Evolutionary conservation across 164 flowering plant species (phyloP), one percentile per base, ranked within the genome.

Genomic region (Chimonanthus salicifolius): DNA sequence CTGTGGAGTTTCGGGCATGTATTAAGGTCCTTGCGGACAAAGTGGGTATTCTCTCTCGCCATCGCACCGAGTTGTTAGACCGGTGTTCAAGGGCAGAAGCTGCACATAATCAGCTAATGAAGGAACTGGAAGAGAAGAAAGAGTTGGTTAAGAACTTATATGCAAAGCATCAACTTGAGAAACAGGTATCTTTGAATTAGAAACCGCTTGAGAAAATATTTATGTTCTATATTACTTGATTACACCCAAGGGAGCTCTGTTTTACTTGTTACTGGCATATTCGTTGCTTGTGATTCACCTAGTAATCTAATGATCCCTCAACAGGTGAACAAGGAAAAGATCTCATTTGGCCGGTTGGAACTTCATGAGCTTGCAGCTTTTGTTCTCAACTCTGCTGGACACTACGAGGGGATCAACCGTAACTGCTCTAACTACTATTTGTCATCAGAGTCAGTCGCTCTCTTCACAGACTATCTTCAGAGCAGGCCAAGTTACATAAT

Each of bases 311-410:
- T 71, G 49, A 9, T 68, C 67, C 46, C 49, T 47, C 7, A 49
- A 75, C 91, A 94, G 99, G 95, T 87, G 68, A 94, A 89, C 87
- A 92, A 94, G 85, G 99, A 96, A 76, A 92, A 83, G 82, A 92
- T 95, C 71, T 90, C 92, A n/a, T 92, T 92, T 72, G 85, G 91
- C 58, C 91, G 92, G 60, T 73, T 96, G 71, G 97, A 92, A 83
- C 87, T 96, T 72, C 99, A 87, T 63, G 97, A 94, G 82, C 84
- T 90, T 69, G 98, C 93, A 49, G 99, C 99, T 18, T 96, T 96
- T 80, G 85, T 96, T 75, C 89, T 86, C 62, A 94, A 89, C 75
- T 72, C 88, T 47, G 77, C 81, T 1, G 95, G 97, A 43, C 87
- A 94, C 78, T 96, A 92, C 16, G 93, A 92, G 77, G 99, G 97